Evolutionary conservation across 306 rosid genomes (phyloP).

Genomic region (Rosa chinensis): DNA sequence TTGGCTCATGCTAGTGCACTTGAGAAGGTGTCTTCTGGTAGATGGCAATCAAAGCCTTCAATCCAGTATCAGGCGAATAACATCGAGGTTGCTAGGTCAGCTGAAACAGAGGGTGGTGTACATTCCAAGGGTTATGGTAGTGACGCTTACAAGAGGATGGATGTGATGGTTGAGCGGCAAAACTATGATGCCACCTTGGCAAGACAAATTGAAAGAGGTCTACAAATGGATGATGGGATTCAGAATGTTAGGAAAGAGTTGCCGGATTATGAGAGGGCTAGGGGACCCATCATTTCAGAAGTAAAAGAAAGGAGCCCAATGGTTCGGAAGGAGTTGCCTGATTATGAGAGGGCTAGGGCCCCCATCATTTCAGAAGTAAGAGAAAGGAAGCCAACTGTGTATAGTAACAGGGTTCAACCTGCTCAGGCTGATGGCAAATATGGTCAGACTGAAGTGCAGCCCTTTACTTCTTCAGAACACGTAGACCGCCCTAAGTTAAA

Average conservation of each 20-base stretch:
- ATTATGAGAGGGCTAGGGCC: constrained; percentile 50
- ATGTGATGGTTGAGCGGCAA: constrained; percentile 44
- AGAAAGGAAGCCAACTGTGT: constrained; percentile 37
- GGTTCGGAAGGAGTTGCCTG: constrained; percentile 47
- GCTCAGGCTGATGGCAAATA: constrained; percentile 42
- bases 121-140: constrained; percentile 37
- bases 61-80: constrained; percentile 53
- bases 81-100: constrained; percentile 47
- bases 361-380: constrained; percentile 38
- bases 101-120: constrained; percentile 45
- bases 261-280: constrained; percentile 46
- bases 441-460: constrained; percentile 53
- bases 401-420: constrained; percentile 40
- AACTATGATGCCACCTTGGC: constrained; percentile 53
- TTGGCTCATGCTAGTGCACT: constrained; percentile 89
- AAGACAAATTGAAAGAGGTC: constrained; percentile 56
- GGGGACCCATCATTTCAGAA: constrained; percentile 41
- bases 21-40: constrained; percentile 91
- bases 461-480: constrained; percentile 42
- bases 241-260: constrained; percentile 60
- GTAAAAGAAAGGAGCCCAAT: constrained; percentile 38
- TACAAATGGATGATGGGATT: constrained; percentile 40
- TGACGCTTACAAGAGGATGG: constrained; percentile 40
- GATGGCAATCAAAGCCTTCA: constrained; percentile 80
- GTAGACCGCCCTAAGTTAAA: constrained; percentile 76